These are phyloP conservation scores for Scleroderma citrinum DNA, from an alignment of 768 basidiomycete genomes.

Conservation along the genomic window DNA sequence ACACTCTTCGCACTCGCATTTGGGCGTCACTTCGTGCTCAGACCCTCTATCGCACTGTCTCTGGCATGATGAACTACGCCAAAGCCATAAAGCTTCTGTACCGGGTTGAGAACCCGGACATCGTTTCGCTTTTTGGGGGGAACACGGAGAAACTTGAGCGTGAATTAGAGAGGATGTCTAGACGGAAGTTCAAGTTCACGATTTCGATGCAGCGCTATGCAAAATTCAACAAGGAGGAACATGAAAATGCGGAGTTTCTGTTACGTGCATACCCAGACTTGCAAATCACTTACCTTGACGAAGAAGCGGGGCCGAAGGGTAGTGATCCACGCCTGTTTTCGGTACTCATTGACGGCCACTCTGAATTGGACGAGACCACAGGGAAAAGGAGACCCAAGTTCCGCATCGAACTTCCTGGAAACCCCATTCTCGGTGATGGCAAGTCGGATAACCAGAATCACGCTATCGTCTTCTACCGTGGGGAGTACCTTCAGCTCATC, in stretches of 20 bases:
- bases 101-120: slow-evolving; percentile 96
- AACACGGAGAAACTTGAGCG: slow-evolving; percentile 95
- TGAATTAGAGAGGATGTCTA: slow-evolving; percentile 93
- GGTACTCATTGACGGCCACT: slow-evolving; percentile 94
- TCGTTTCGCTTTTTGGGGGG: slow-evolving; percentile 92
- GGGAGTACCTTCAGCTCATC: slow-evolving; percentile 97
- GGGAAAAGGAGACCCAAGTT: slow-evolving; percentile 96
- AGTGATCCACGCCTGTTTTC: slow-evolving; percentile 89
- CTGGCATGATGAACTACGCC: slow-evolving; percentile 99
- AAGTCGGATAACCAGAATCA: slow-evolving; percentile 99
- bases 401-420: slow-evolving; percentile 94
- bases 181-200: slow-evolving; percentile 96
- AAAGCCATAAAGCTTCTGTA: slow-evolving; percentile 99
- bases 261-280: slow-evolving; percentile 97
- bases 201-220: slow-evolving; percentile 99
- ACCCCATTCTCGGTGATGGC: slow-evolving; percentile 97
- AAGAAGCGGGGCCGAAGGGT: slow-evolving; percentile 86
- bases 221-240: slow-evolving; percentile 99
- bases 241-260: slow-evolving; percentile 97
- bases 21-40: slow-evolving; percentile 99
- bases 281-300: slow-evolving; percentile 97
- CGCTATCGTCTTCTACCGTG: slow-evolving; percentile 97
- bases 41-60: slow-evolving; percentile 96
- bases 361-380: slow-evolving; percentile 83
- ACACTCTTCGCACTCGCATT: slow-evolving; percentile 96